These are phyloP conservation scores for Phlebopus sp. DNA, from an alignment of 1,284 basidiomycete genomes.

Conservation along the genomic window DNA sequence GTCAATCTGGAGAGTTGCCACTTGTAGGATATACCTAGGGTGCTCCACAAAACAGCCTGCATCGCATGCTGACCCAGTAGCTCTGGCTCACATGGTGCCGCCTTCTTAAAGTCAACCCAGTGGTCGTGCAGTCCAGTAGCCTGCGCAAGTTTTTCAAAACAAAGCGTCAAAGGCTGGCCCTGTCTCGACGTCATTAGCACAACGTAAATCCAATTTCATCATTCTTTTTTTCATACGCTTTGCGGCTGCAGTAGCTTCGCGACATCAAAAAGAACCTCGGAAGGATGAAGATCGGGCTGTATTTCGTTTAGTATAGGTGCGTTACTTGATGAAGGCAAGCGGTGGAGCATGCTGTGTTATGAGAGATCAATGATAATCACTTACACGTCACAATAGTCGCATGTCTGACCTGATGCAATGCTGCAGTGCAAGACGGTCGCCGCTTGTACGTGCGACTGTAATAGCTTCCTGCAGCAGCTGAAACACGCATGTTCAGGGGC, in stretches of 20 bases:
- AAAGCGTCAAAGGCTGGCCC: constrained; percentile 70
- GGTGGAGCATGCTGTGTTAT: constrained; percentile 58
- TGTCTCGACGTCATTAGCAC: constrained; percentile 31
- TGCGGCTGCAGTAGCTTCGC: constrained; percentile 32
- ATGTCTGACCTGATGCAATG: constrained; percentile 67
- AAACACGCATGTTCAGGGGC: constrained; percentile 4
- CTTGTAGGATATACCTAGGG: constrained; percentile 47
- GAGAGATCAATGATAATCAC: constrained; percentile 10
- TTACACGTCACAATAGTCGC: neutral
- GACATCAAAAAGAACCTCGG: constrained; percentile 70
- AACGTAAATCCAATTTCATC: neutral
- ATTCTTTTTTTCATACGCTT: constrained; percentile 19
- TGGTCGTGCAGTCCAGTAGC: constrained; percentile 68
- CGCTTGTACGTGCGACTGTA: constrained; percentile 64
- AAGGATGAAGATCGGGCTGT: constrained; percentile 72
- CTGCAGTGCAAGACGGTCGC: constrained; percentile 68
- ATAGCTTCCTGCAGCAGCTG: constrained; percentile 75
- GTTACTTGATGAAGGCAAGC: constrained; percentile 52
- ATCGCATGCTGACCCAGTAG: constrained; percentile 72
- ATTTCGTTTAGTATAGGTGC: constrained; percentile 64
- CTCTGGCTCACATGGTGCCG: constrained; percentile 49
- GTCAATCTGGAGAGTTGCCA: constrained; percentile 1
- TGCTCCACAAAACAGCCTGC: constrained; percentile 68
- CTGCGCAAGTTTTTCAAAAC: constrained; percentile 66
- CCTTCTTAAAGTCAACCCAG: constrained; percentile 58